Evolutionary conservation across 176 grass and related monocot species (phyloP).

Genomic region (Alloteropsis semialata): DNA sequence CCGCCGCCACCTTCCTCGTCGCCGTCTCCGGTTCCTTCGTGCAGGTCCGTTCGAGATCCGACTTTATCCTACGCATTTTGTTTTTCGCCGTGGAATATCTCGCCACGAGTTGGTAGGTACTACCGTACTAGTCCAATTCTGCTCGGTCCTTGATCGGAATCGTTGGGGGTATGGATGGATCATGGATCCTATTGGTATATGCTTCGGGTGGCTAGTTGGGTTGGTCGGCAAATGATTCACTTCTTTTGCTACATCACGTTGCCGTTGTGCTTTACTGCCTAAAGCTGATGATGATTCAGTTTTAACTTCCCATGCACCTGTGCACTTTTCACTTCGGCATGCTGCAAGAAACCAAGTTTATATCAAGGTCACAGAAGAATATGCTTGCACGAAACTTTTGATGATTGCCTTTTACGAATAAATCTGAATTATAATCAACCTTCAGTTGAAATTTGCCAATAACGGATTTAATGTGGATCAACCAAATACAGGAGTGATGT

Average conservation of each 20-base stretch:
- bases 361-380: background rate
- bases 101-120: background rate
- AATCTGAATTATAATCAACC: background rate
- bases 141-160: background rate
- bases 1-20: slow-evolving; percentile 84
- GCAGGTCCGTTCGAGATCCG: slow-evolving; percentile 34
- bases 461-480: background rate
- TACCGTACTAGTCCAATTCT: background rate
- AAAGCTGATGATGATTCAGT: slow-evolving; percentile 1
- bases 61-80: background rate
- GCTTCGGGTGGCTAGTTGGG: no score
- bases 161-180: background rate
- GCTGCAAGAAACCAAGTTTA: background rate
- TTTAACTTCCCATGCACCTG: background rate
- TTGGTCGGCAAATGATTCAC: background rate
- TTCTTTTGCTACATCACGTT: background rate
- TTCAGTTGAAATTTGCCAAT: background rate
- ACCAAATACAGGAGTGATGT: background rate
- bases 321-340: background rate
- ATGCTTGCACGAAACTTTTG: background rate
- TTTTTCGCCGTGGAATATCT: background rate
- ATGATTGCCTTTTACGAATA: background rate
- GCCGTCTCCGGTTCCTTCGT: slow-evolving; percentile 69
- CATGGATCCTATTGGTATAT: slow-evolving; percentile 17
- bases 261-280: background rate